A percentile compares a stretch with the other conserved stretches of the same genome.
Conservation (phyloP, 257 asterid genomes). For the Haberlea rhodopensis region DNA sequence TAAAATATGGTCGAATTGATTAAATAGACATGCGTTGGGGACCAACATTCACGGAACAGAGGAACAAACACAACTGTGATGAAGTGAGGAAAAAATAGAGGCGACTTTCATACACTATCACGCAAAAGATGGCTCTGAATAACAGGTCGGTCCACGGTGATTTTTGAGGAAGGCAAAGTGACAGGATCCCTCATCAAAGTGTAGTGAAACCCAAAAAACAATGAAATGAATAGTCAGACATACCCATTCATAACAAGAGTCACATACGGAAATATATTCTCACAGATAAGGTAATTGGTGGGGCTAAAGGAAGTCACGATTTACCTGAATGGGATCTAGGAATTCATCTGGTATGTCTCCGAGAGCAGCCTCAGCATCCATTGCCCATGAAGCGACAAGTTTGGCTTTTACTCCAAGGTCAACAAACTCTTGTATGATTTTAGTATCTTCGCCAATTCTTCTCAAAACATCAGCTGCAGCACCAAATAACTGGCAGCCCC, state of each 20-base stretch:
- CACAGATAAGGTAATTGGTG: background rate
- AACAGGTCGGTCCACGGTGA: constrained; percentile 76
- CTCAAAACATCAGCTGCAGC: constrained; percentile 81
- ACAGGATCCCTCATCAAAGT: constrained; percentile 97
- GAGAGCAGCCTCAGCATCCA: constrained; percentile 92
- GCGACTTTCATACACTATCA: constrained; percentile 50
- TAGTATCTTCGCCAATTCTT: constrained; percentile 72
- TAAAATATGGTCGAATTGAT: background rate
- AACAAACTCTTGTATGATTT: constrained; percentile 68
- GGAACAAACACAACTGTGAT: background rate
- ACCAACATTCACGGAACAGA: background rate
- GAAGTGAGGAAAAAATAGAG: background rate
- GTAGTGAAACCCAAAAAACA: constrained; percentile 52
- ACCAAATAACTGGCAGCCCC: constrained; percentile 62
- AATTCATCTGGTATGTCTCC: constrained; percentile 99
- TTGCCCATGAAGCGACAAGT: constrained; percentile 80
- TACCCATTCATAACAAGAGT: background rate
- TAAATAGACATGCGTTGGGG: background rate
- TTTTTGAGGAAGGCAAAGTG: constrained; percentile 80
- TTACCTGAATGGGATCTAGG: constrained; percentile 97
- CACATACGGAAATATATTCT: background rate
- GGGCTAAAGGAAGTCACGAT: constrained; percentile 2
- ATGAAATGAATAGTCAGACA: background rate
- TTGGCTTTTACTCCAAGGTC: constrained; percentile 80
- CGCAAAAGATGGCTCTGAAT: constrained; percentile 96